phyloP scores from a whole-genome alignment of 2,329 filamentous ascomycete genomes.

The Dissoconium aciculare region DNA sequence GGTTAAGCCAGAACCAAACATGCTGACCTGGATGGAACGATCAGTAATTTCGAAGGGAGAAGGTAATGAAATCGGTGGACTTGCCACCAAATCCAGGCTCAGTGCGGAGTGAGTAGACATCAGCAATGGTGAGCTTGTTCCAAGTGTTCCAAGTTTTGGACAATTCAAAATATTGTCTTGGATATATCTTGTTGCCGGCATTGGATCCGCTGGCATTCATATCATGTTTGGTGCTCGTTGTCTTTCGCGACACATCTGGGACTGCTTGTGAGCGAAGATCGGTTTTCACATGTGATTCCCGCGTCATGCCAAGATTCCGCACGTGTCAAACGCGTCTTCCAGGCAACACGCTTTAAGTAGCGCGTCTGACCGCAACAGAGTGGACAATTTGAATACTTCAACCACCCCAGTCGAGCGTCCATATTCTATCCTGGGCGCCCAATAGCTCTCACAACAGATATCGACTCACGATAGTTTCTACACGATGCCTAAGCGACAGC shows the following conservation, averaged over 20 bases:
- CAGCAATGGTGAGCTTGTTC: conserved; percentile 44
- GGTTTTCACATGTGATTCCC: neutral
- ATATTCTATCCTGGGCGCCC: no score
- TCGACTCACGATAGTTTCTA: conserved; percentile 9
- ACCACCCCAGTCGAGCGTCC: no score
- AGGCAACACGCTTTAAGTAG: no score
- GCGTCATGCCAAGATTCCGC: neutral
- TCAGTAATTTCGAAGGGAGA: neutral
- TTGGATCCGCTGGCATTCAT: conserved; percentile 20
- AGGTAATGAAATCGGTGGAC: conserved; percentile 15
- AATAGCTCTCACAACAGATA: conserved; percentile 1
- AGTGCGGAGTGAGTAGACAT: conserved; percentile 38
- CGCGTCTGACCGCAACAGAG: no score
- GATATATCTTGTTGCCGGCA: conserved; percentile 29
- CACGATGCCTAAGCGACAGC: conserved; percentile 5
- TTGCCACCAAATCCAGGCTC: conserved; percentile 36
- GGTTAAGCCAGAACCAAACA: conserved; percentile 41
- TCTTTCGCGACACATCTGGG: conserved; percentile 1
- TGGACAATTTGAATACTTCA: no score
- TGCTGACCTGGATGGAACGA: conserved; percentile 33
- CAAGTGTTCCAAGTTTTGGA: conserved; percentile 49
- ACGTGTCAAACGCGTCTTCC: no score
- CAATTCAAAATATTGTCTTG: conserved; percentile 41
- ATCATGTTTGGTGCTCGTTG: conserved; percentile 15
- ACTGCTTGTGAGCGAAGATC: conserved; percentile 17